Conservation (phyloP, 176 grass and related monocot genomes). For the Alopecurus myosuroides region DNA sequence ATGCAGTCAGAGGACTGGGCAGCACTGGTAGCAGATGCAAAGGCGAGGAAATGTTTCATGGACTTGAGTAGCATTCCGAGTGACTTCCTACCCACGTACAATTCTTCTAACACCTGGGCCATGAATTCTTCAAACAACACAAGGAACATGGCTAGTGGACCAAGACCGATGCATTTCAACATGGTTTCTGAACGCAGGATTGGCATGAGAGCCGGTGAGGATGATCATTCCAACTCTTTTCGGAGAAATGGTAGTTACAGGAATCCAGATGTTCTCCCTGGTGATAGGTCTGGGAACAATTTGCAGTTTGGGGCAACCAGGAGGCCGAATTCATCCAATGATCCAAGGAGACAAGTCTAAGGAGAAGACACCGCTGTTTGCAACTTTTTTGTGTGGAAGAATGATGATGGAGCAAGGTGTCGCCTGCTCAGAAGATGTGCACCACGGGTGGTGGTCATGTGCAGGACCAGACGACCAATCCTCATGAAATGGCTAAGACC, state of each 20-base stretch:
- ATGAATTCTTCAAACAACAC: conserved; percentile 52
- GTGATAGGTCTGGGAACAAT: conserved; percentile 49
- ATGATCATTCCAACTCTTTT: conserved; percentile 51
- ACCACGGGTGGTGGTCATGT: not conserved
- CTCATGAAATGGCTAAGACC: not conserved
- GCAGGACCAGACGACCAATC: not conserved
- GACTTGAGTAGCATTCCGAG: conserved; percentile 85
- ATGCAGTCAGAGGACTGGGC: conserved; percentile 96
- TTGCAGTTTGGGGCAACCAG: conserved; percentile 41
- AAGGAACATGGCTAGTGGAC: conserved; percentile 58
- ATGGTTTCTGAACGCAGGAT: conserved; percentile 60
- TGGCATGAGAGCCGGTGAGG: conserved; percentile 47
- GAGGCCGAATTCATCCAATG: conserved; percentile 66
- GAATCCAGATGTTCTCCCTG: conserved; percentile 60
- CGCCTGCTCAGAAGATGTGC: conserved; percentile 1
- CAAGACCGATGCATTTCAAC: conserved; percentile 45
- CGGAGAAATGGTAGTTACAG: conserved; percentile 70
- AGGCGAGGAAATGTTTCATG: conserved; percentile 86
- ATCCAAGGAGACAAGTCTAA: conserved; percentile 52
- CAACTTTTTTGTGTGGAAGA: conserved; percentile 20
- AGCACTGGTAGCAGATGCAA: conserved; percentile 83
- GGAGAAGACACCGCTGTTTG: conserved; percentile 1
- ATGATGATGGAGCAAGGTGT: not conserved
- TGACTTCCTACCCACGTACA: conserved; percentile 58
- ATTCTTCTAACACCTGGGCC: conserved; percentile 38